Percentiles rank a stretch among this genome's conserved stretches.
Evolutionary conservation across 768 basidiomycete genomes (phyloP).

Genomic region (Gymnopilus dilepis): DNA sequence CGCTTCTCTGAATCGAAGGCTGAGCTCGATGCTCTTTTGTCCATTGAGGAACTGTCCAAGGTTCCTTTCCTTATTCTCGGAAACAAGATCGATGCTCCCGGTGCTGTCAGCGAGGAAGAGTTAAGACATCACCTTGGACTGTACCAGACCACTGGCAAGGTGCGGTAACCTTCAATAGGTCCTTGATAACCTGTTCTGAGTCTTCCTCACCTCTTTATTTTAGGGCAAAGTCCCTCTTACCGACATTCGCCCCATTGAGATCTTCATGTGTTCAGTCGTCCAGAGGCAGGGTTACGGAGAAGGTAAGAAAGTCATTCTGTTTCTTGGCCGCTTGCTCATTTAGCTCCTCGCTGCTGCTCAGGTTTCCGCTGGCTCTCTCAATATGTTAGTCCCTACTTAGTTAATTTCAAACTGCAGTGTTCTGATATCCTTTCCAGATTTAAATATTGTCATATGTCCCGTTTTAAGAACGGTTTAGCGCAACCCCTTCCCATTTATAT

Average conservation of each 20-base stretch:
- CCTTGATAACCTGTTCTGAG: neutral
- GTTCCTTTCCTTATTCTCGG: slow-evolving; percentile 98
- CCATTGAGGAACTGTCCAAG: slow-evolving; percentile 93
- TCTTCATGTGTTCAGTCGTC: slow-evolving; percentile 99
- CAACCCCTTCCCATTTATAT: slow-evolving; percentile 13
- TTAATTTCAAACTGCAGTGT: neutral
- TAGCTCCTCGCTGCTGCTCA: slow-evolving; percentile 33
- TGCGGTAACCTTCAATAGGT: slow-evolving; percentile 38
- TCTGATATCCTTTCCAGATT: slow-evolving; percentile 36
- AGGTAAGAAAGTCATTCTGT: slow-evolving; percentile 51
- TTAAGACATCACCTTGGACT: slow-evolving; percentile 93
- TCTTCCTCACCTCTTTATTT: slow-evolving; percentile 5
- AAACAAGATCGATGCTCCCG: slow-evolving; percentile 99
- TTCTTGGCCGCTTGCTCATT: slow-evolving; percentile 7
- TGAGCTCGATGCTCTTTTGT: slow-evolving; percentile 93
- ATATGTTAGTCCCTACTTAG: slow-evolving; percentile 69
- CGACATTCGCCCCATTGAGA: slow-evolving; percentile 97
- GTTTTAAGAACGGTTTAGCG: slow-evolving; percentile 1
- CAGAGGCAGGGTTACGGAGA: slow-evolving; percentile 99
- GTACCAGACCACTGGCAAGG: slow-evolving; percentile 99
- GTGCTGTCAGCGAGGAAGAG: slow-evolving; percentile 97
- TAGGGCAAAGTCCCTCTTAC: slow-evolving; percentile 97
- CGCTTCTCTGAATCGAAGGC: slow-evolving; percentile 96
- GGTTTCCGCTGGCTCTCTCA: slow-evolving; percentile 97
- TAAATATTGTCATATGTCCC: slow-evolving; percentile 30